Conservation (phyloP, 2,329 filamentous ascomycete genomes). For the Pseudophaeomoniella oleicola region DNA sequence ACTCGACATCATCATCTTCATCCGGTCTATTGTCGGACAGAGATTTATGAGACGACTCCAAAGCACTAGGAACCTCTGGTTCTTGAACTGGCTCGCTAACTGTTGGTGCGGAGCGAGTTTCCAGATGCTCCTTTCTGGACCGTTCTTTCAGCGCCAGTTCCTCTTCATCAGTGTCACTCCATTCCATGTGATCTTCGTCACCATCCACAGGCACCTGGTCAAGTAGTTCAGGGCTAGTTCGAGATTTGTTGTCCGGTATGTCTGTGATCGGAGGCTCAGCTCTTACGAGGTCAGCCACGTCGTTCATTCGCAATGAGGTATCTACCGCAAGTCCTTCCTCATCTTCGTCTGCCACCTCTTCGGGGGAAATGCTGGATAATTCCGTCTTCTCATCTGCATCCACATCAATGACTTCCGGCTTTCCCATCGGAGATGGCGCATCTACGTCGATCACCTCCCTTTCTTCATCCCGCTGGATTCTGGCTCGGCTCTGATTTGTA, state of each 20-base stretch:
- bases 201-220: constrained; percentile 1
- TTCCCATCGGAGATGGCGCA: constrained; percentile 9
- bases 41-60: not conserved
- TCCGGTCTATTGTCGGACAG: constrained; percentile 2
- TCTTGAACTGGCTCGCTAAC: not conserved
- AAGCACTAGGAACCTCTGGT: not conserved
- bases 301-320: constrained; percentile 20
- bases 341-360: not conserved
- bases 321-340: constrained; percentile 3
- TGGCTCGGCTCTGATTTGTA: constrained; percentile 15
- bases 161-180: constrained; percentile 17
- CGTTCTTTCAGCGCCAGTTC: constrained; percentile 2
- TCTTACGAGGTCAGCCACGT: constrained; percentile 27
- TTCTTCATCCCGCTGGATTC: constrained; percentile 15
- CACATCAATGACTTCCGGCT: constrained; percentile 6
- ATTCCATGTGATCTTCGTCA: constrained; percentile 14
- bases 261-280: constrained; percentile 22
- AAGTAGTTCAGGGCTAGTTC: not conserved
- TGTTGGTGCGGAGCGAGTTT: not conserved
- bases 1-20: constrained; percentile 6
- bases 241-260: constrained; percentile 1
- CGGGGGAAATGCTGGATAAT: not conserved
- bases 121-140: not conserved
- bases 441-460: constrained; percentile 26
- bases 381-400: constrained; percentile 3